phyloP scores from a whole-genome alignment of 345 rosid species.

The Eucalyptus sideroxylon region DNA sequence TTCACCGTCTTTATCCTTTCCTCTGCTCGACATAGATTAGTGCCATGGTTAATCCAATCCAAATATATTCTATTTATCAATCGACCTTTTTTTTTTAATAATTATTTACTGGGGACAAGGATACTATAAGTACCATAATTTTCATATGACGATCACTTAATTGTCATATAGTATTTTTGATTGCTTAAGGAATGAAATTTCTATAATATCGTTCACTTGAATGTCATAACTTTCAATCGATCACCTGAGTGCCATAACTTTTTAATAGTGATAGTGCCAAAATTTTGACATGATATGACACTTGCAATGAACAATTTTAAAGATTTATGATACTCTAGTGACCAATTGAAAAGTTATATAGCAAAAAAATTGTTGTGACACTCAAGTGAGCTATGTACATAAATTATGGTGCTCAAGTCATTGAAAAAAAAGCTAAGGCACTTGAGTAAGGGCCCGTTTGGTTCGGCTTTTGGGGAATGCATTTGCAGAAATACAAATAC shows the following conservation, averaged over 20 bases:
- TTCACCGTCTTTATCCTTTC: conserved; percentile 20
- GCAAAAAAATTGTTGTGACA: background rate
- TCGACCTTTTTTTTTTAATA: too few species aligned
- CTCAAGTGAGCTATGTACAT: background rate
- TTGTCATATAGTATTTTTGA: background rate
- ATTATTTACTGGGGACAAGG: background rate
- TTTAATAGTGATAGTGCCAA: background rate
- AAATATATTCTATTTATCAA: too few species aligned
- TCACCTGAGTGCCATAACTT: rapidly evolving
- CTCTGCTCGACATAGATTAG: conserved; percentile 7
- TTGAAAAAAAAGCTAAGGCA: background rate
- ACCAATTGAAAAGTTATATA: too few species aligned
- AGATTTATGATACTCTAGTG: background rate
- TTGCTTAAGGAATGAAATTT: too few species aligned
- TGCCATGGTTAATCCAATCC: background rate
- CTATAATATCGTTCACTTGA: rapidly evolving
- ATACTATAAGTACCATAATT: background rate
- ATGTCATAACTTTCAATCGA: too few species aligned
- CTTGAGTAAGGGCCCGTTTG: too few species aligned
- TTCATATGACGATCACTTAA: background rate
- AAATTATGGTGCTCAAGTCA: background rate
- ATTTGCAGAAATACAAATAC: too few species aligned
- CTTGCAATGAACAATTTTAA: background rate
- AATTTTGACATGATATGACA: background rate
- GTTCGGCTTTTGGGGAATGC: too few species aligned